Conservation (phyloP, 768 basidiomycete genomes). For the Leccinellum luteum region DNA sequence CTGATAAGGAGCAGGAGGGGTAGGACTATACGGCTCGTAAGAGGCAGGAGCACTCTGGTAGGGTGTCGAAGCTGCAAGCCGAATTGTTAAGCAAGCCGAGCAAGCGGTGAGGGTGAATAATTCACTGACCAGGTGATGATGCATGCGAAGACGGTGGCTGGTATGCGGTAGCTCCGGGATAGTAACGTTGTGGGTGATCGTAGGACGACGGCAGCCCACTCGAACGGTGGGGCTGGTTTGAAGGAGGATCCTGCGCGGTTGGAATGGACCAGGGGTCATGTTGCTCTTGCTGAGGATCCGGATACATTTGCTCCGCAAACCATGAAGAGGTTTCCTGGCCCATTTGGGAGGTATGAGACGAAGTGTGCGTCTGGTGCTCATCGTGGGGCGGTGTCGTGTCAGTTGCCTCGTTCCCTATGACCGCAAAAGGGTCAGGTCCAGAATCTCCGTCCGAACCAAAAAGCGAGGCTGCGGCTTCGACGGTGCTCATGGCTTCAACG, state of each 20-base stretch:
- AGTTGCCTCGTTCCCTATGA: slow-evolving; percentile 43
- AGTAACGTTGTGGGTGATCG: slow-evolving; percentile 32
- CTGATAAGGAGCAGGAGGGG: slow-evolving; percentile 16
- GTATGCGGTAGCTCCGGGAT: slow-evolving; percentile 29
- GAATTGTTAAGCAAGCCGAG: slow-evolving; percentile 4
- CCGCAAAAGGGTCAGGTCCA: slow-evolving; percentile 61
- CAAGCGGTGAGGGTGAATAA: background rate
- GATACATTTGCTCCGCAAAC: slow-evolving; percentile 36
- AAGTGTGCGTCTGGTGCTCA: slow-evolving; percentile 21
- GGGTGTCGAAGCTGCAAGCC: slow-evolving; percentile 11
- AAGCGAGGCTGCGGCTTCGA: slow-evolving; percentile 79
- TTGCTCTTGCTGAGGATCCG: slow-evolving; percentile 23
- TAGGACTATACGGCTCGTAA: slow-evolving; percentile 27
- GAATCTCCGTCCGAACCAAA: slow-evolving; percentile 65
- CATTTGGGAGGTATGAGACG: slow-evolving; percentile 29
- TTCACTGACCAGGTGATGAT: slow-evolving; percentile 25
- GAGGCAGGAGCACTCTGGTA: slow-evolving; percentile 13
- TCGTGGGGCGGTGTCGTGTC: slow-evolving; percentile 30
- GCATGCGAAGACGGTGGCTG: slow-evolving; percentile 19
- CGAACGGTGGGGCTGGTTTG: slow-evolving; percentile 14
- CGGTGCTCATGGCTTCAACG: slow-evolving; percentile 53
- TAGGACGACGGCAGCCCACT: slow-evolving; percentile 16
- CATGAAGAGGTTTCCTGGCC: slow-evolving; percentile 38
- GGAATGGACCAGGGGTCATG: slow-evolving; percentile 29
- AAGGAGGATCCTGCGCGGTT: slow-evolving; percentile 14